Conservation (phyloP, 2,329 filamentous ascomycete species). For the Mycosphaerella sp. region DNA sequence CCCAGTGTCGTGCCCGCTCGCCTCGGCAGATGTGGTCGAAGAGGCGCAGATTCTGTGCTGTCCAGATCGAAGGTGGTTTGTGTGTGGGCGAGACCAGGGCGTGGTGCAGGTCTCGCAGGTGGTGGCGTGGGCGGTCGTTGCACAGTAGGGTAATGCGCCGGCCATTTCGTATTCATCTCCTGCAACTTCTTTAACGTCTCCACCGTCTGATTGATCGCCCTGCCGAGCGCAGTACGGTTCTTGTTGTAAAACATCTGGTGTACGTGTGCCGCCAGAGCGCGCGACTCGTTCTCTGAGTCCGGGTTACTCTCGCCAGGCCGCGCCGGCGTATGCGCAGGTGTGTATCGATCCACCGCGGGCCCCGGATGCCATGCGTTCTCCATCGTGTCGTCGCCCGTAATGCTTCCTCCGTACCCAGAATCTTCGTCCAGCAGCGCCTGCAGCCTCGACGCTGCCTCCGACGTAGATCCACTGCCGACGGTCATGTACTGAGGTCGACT, state of each 20-base stretch:
- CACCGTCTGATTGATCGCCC: slow-evolving; percentile 79
- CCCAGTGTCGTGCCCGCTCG: slow-evolving; percentile 68
- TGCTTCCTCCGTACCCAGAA: slow-evolving; percentile 85
- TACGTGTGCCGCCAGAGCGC: slow-evolving; percentile 70
- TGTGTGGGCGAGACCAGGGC: slow-evolving; percentile 59
- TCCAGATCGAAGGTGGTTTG: slow-evolving; percentile 53
- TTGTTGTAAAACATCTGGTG: slow-evolving; percentile 94
- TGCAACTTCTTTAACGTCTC: slow-evolving; percentile 78
- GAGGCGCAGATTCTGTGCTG: slow-evolving; percentile 32
- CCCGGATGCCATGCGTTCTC: slow-evolving; percentile 49
- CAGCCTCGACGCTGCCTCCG: slow-evolving; percentile 72
- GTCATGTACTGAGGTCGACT: slow-evolving; percentile 69
- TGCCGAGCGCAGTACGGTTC: slow-evolving; percentile 78
- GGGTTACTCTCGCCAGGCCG: slow-evolving; percentile 44
- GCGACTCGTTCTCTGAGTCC: slow-evolving; percentile 56
- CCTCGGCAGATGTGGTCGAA: slow-evolving; percentile 50
- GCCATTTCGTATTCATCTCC: slow-evolving; percentile 85
- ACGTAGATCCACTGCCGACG: slow-evolving; percentile 73
- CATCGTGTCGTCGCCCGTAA: slow-evolving; percentile 55
- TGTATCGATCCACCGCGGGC: slow-evolving; percentile 52
- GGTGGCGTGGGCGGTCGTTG: slow-evolving; percentile 50
- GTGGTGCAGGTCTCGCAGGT: slow-evolving; percentile 45
- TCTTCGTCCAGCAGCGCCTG: slow-evolving; percentile 78
- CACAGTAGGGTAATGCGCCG: slow-evolving; percentile 87
- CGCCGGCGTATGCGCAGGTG: slow-evolving; percentile 50